Evolutionary conservation across 805 yeast species (phyloP).

Genomic region (Spathaspora arborariae): DNA sequence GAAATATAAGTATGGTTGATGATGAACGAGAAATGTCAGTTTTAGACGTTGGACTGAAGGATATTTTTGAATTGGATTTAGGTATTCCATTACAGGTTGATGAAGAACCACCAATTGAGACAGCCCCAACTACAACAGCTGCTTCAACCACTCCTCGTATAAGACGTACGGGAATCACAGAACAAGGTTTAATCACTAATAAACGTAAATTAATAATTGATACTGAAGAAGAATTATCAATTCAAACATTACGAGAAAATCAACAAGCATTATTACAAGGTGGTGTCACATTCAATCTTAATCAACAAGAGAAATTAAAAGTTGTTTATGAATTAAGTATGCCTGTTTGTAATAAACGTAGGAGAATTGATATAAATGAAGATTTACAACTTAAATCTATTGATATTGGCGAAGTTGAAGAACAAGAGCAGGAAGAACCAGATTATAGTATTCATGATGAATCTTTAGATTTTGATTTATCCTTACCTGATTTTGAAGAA

Average conservation of each 20-base stretch:
- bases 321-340: conserved; percentile 31
- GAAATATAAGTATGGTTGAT: conserved; percentile 30
- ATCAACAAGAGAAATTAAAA: conserved; percentile 29
- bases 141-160: conserved; percentile 19
- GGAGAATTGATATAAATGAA: conserved; percentile 28
- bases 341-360: conserved; percentile 25
- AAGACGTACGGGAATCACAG: conserved; percentile 30
- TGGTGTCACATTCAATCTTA: conserved; percentile 23
- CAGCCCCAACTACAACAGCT: conserved; percentile 9
- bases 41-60: conserved; percentile 10
- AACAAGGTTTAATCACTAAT: conserved; percentile 44
- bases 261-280: conserved; percentile 25
- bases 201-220: conserved; percentile 48
- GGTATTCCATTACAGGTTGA: conserved; percentile 39
- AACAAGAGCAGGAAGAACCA: conserved; percentile 13
- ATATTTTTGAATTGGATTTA: conserved; percentile 28
- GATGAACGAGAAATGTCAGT: conserved; percentile 23
- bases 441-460: conserved; percentile 13
- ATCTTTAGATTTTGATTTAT: conserved; percentile 18
- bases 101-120: conserved; percentile 7
- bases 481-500: conserved; percentile 19
- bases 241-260: conserved; percentile 27
- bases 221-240: conserved; percentile 35
- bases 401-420: conserved; percentile 20
- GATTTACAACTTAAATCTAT: conserved; percentile 26